A percentile compares a stretch with the other conserved stretches of the same genome.
Conservation (phyloP, 139 green algal species). For the Zygnema circumcarinatum region DNA sequence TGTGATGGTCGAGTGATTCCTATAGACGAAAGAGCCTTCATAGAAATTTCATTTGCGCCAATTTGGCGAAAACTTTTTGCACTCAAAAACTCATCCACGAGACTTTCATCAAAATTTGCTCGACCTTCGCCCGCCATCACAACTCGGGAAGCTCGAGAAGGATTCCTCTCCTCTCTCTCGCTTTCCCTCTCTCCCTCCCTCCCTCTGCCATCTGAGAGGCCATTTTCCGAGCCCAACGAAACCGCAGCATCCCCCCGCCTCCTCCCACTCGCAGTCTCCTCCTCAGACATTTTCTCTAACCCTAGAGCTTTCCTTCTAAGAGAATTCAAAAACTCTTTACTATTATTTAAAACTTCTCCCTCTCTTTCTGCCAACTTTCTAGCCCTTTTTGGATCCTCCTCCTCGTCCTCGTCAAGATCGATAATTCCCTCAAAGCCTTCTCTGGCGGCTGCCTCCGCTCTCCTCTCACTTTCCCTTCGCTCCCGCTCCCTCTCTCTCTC, state of each 20-base stretch:
- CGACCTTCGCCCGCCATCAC: constrained; percentile 3
- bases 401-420: constrained; percentile 43
- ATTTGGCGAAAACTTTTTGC: constrained; percentile 27
- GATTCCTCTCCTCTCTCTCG: neutral
- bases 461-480: too few species aligned
- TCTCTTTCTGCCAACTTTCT: neutral
- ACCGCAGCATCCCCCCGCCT: neutral
- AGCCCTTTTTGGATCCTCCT: neutral
- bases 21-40: constrained; percentile 11
- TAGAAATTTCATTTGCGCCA: constrained; percentile 25
- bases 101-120: constrained; percentile 33
- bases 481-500: too few species aligned
- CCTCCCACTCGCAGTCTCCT: neutral
- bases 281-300: neutral
- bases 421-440: constrained; percentile 51
- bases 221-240: neutral
- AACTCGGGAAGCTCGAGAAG: neutral
- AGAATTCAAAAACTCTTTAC: constrained; percentile 13
- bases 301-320: constrained; percentile 21
- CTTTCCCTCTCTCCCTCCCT: constrained; percentile 24
- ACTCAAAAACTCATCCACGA: constrained; percentile 54
- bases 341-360: constrained; percentile 20
- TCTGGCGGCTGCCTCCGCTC: too few species aligned
- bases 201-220: neutral
- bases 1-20: constrained; percentile 45